phyloP scores from a whole-genome alignment of 768 basidiomycete genomes.

The Fomitopsis pulvina region DNA sequence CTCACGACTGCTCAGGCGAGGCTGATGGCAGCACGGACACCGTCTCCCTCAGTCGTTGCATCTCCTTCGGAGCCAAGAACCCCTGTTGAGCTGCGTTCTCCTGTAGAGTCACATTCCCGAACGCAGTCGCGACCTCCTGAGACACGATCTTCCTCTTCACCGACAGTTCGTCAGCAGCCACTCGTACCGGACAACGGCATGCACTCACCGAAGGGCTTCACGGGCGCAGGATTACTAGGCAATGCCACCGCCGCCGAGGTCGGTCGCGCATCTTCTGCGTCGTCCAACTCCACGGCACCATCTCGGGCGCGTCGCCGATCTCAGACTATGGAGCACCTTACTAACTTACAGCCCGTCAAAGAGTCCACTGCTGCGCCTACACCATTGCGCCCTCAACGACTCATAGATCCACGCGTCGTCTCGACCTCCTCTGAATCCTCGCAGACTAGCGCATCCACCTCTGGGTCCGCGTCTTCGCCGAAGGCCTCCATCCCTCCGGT shows the following conservation, averaged over 20 bases:
- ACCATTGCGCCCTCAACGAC: not conserved
- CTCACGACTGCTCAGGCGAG: not conserved
- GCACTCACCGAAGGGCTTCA: slow-evolving; percentile 17
- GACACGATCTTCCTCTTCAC: not conserved
- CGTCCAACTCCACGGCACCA: not conserved
- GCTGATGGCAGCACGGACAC: not conserved
- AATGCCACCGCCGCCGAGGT: not conserved
- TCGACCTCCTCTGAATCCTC: not conserved
- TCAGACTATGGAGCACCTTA: not conserved
- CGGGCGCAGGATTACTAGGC: slow-evolving; percentile 15
- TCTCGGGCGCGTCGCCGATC: not conserved
- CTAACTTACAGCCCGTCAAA: not conserved
- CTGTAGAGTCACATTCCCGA: not conserved
- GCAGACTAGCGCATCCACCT: not conserved
- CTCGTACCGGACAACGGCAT: slow-evolving; percentile 13
- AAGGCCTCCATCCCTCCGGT: not conserved
- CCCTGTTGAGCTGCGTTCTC: not conserved
- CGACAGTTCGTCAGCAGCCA: slow-evolving; percentile 1
- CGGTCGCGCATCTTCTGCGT: not conserved
- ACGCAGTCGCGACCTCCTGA: not conserved
- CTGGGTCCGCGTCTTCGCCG: not conserved
- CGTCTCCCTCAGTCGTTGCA: not conserved
- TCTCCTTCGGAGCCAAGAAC: not conserved
- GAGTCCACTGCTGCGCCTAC: not conserved
- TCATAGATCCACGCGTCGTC: not conserved